A percentile compares a stretch with the other conserved stretches of the same genome.
Conservation (phyloP, 768 basidiomycete species). For the Boletus tylopilopsis region DNA sequence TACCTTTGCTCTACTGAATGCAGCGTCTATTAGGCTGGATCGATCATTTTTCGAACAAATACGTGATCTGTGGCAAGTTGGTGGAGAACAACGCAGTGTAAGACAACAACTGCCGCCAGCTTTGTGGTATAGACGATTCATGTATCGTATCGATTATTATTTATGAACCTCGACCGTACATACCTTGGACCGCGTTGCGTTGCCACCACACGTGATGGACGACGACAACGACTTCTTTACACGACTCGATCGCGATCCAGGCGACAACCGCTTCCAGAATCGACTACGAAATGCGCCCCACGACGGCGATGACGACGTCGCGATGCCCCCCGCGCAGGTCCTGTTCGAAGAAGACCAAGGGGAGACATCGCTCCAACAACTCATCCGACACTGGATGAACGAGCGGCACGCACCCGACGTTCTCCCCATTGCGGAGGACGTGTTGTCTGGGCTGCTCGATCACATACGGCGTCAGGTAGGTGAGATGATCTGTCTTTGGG, state of each 20-base stretch:
- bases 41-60: slow-evolving; percentile 90
- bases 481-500: slow-evolving; percentile 2
- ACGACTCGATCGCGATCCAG: slow-evolving; percentile 21
- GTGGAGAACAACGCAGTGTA: slow-evolving; percentile 68
- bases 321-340: slow-evolving; percentile 28
- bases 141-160: slow-evolving; percentile 13
- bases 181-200: too few species aligned
- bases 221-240: slow-evolving; percentile 30
- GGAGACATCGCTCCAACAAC: slow-evolving; percentile 61
- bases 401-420: slow-evolving; percentile 81
- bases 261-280: slow-evolving; percentile 26
- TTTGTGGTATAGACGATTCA: not conserved
- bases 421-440: slow-evolving; percentile 64
- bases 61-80: slow-evolving; percentile 84
- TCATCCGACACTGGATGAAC: slow-evolving; percentile 84
- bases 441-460: slow-evolving; percentile 65
- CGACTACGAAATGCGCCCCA: slow-evolving; percentile 36
- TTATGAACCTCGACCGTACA: too few species aligned
- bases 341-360: slow-evolving; percentile 34
- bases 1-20: not conserved
- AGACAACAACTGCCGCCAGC: not conserved
- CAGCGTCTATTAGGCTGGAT: slow-evolving; percentile 65
- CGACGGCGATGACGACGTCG: slow-evolving; percentile 24
- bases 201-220: slow-evolving; percentile 5
- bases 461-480: slow-evolving; percentile 81